A percentile compares a stretch with the other conserved stretches of the same genome.
phyloP scores from a whole-genome alignment of 1,139 yeast genomes.

The Zygoascus hellenicus region DNA sequence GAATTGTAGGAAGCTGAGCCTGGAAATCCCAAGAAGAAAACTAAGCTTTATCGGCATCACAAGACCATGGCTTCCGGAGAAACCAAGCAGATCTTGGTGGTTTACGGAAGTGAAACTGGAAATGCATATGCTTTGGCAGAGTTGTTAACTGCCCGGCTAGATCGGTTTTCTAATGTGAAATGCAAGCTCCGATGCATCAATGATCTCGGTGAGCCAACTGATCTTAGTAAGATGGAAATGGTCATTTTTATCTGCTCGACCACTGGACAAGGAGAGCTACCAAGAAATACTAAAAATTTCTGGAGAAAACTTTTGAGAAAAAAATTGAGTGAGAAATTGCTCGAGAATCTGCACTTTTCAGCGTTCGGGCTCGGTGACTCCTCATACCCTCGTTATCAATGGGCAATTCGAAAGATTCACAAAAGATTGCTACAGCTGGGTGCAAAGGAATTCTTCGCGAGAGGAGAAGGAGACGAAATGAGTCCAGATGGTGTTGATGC shows the following conservation, averaged over 20 bases:
- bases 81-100: conserved; percentile 41
- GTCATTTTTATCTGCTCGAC: conserved; percentile 77
- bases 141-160: conserved; percentile 46
- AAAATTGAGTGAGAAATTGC: conserved; percentile 52
- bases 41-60: conserved; percentile 1
- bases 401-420: conserved; percentile 79
- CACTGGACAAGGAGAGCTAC: conserved; percentile 94
- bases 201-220: conserved; percentile 8
- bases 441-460: conserved; percentile 58
- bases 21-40: background rate
- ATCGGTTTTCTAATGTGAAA: conserved; percentile 51
- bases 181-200: conserved; percentile 41
- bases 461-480: conserved; percentile 90
- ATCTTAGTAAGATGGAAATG: conserved; percentile 38
- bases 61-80: background rate
- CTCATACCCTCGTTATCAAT: conserved; percentile 77
- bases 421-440: conserved; percentile 76
- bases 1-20: background rate
- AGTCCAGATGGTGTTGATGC: conserved; percentile 75
- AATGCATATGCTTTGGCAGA: conserved; percentile 84
- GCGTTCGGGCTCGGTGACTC: conserved; percentile 95
- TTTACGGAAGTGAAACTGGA: conserved; percentile 93
- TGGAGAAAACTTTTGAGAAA: conserved; percentile 69
- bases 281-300: conserved; percentile 64
- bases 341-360: conserved; percentile 58